Evolutionary conservation across 495 filamentous ascomycete species (phyloP).

Genomic region (Penicillium taxi): DNA sequence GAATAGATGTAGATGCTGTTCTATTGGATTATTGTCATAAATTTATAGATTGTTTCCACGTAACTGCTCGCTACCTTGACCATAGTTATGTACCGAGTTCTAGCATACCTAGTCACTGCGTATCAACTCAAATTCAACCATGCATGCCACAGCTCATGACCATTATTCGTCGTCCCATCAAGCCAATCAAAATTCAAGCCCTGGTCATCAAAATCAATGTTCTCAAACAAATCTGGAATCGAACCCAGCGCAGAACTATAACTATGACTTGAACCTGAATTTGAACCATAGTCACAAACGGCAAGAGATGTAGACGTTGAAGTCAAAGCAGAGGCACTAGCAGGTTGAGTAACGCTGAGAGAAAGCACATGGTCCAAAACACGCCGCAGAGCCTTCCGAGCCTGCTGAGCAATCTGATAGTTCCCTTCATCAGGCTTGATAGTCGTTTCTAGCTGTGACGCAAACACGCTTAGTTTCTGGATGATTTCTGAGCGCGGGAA

Average conservation of each 20-base stretch:
- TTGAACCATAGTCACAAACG: no score
- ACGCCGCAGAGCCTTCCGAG: constrained; percentile 13
- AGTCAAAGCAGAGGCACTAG: no score
- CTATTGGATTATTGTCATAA: constrained; percentile 14
- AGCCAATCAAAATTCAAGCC: no score
- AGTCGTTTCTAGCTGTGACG: no score
- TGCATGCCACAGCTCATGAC: constrained; percentile 6
- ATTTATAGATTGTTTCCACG: not conserved
- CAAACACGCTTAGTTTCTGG: no score
- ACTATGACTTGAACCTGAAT: no score
- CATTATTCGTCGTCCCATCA: constrained; percentile 7
- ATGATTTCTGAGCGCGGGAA: constrained; percentile 19
- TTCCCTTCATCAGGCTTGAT: constrained; percentile 19
- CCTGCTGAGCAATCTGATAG: constrained; percentile 14
- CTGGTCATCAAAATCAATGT: not conserved
- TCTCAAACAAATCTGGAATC: no score
- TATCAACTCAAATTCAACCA: constrained; percentile 14
- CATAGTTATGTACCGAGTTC: no score
- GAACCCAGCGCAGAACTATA: no score
- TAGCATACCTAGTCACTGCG: not conserved
- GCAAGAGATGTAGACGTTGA: no score
- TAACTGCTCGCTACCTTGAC: not conserved
- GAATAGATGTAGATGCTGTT: no score
- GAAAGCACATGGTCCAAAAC: no score
- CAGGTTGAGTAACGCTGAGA: constrained; percentile 4